Conservation (phyloP, 2,329 filamentous ascomycete species). For the Amauroascus verrucosus region DNA sequence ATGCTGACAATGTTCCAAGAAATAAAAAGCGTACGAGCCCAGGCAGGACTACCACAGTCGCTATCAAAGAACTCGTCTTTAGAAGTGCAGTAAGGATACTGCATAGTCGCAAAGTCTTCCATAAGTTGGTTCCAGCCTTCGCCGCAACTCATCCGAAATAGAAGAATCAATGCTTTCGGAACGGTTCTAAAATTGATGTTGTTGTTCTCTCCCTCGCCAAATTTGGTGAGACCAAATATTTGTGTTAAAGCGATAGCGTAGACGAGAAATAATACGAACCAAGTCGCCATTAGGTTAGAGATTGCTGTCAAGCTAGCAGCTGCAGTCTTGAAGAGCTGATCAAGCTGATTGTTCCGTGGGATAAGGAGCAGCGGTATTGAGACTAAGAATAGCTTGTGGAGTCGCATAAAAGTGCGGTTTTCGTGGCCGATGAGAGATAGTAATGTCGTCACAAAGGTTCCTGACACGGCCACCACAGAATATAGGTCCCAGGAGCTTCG, state of each 20-base stretch:
- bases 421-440: slow-evolving; percentile 55
- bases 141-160: slow-evolving; percentile 86
- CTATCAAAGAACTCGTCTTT: slow-evolving; percentile 65
- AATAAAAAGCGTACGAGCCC: slow-evolving; percentile 84
- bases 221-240: slow-evolving; percentile 87
- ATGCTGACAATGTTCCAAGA: slow-evolving; percentile 99
- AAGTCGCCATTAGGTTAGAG: slow-evolving; percentile 83
- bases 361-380: slow-evolving; percentile 83
- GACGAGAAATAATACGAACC: slow-evolving; percentile 93
- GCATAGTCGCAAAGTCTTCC: slow-evolving; percentile 82
- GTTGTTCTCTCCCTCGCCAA: slow-evolving; percentile 59
- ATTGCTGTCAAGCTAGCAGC: slow-evolving; percentile 87
- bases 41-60: slow-evolving; percentile 83
- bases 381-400: slow-evolving; percentile 92
- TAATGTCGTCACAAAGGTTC: slow-evolving; percentile 72
- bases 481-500: slow-evolving; percentile 94
- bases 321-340: slow-evolving; percentile 97
- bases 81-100: slow-evolving; percentile 69
- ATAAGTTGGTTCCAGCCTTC: slow-evolving; percentile 96
- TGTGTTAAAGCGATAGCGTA: slow-evolving; percentile 96
- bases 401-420: slow-evolving; percentile 56
- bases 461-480: slow-evolving; percentile 66
- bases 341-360: slow-evolving; percentile 88
- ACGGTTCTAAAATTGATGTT: slow-evolving; percentile 91
- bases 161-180: slow-evolving; percentile 81